Percentiles rank a stretch among this genome's conserved stretches.
Conservation (phyloP, 2,329 filamentous ascomycete species). For the Microascus cirrosus region DNA sequence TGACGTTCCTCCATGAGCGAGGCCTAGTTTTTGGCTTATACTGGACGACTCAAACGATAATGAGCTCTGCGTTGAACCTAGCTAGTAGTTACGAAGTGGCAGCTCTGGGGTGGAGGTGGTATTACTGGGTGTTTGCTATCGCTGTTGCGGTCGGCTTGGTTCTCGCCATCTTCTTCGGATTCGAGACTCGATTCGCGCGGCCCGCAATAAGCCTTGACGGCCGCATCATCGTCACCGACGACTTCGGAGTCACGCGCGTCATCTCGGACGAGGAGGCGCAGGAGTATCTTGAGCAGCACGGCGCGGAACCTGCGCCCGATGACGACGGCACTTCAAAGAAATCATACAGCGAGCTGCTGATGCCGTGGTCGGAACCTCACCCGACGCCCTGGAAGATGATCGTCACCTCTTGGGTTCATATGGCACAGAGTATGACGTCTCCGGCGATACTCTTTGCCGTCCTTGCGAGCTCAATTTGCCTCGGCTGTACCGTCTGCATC, state of each 20-base stretch:
- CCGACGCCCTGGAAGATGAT: constrained; percentile 8
- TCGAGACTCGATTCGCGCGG: constrained; percentile 27
- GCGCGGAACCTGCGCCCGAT: not conserved
- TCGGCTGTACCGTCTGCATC: constrained; percentile 24
- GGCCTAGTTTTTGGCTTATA: constrained; percentile 22
- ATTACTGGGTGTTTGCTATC: constrained; percentile 26
- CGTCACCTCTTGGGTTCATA: constrained; percentile 8
- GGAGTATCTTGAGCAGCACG: constrained; percentile 9
- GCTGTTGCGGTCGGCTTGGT: constrained; percentile 21
- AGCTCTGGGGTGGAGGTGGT: constrained; percentile 25
- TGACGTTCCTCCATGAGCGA: constrained; percentile 26
- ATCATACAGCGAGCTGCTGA: constrained; percentile 17
- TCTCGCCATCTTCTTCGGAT: constrained; percentile 22
- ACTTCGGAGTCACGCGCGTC: constrained; percentile 22
- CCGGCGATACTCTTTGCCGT: constrained; percentile 25
- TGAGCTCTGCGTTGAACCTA: constrained; percentile 19
- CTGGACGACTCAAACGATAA: constrained; percentile 24
- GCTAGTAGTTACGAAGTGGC: constrained; percentile 21
- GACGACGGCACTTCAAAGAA: not conserved
- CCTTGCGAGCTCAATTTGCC: constrained; percentile 21
- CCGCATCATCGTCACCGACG: constrained; percentile 22
- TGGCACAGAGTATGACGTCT: constrained; percentile 13
- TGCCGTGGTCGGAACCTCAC: constrained; percentile 12
- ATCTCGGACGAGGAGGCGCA: constrained; percentile 18
- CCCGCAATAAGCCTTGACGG: constrained; percentile 19